Base-by-base conservation (phyloP, 202 grass and related monocot species). In the Setaria viridis region DNA sequence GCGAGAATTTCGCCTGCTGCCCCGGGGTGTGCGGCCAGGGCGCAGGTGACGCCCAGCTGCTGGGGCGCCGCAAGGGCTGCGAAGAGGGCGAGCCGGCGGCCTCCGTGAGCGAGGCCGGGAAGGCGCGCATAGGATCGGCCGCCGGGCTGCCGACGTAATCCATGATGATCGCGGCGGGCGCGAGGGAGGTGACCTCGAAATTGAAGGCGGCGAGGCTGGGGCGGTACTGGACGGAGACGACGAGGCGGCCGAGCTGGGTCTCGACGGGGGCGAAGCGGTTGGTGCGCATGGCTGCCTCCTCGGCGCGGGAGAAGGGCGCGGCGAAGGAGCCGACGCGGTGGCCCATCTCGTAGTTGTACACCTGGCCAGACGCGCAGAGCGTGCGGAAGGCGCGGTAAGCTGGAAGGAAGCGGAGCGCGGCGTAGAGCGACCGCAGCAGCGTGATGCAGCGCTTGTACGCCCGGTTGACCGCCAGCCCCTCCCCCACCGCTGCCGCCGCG, bases 361-460 rank as follows among this genome's bases (percentile, higher is more conserved):
- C 35, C 47, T 90, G 97, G 59, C 85, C 88, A 9, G 97, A 91
- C 15, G 92, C 45, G 90, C 92, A 94, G 50, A 99, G 87, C 88
- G 80, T 62, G 70, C 89, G 85, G 80, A 92, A 98, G 59, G 87
- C 84, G 66, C 88, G 91, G 78, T 98, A 91, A 4, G 86, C 91
- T 5, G 96, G 96, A n/a, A 99, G 90, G 76, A 99, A 32, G 57
- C 96, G 93, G 20, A 99, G 88, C 60, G 91, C 58, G 39, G 88
- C 55, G 86, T 99, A 95, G 20, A 98, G 70, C n/a, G 95, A 95
- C 33, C 95, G 50, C 17, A 98, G 83, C 59, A 95, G 87, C 82
- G 92, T 95, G 87, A 91, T 93, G 41, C 86, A 95, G 35, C 94
- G 92, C 90, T 92, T 92, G 84, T 99, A 95, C 6, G 91, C 91